Evolutionary conservation across 2,329 filamentous ascomycete genomes (phyloP).

Genomic region (Grosmannia huntii): DNA sequence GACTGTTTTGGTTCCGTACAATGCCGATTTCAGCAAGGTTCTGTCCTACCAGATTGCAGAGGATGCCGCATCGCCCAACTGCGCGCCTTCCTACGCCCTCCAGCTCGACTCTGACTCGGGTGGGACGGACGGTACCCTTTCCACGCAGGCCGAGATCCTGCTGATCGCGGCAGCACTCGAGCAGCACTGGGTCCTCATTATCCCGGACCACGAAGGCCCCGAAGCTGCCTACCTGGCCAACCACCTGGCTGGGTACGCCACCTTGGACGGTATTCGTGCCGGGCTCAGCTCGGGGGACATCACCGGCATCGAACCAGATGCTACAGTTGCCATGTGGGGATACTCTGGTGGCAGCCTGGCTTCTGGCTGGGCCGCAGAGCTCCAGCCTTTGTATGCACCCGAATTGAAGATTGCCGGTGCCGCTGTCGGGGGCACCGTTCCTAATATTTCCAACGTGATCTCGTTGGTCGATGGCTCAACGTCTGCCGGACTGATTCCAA

Average conservation of each 20-base stretch:
- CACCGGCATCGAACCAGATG: slow-evolving; percentile 11
- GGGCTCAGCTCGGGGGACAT: slow-evolving; percentile 12
- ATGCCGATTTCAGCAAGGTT: slow-evolving; percentile 7
- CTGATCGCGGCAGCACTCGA: slow-evolving; percentile 22
- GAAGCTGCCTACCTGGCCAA: slow-evolving; percentile 27
- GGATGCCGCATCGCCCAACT: slow-evolving; percentile 24
- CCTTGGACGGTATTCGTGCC: no score
- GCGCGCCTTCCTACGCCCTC: slow-evolving; percentile 22
- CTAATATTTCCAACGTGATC: slow-evolving; percentile 26
- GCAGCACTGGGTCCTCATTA: slow-evolving; percentile 29
- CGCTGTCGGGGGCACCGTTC: slow-evolving; percentile 29
- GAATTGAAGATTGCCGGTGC: slow-evolving; percentile 23
- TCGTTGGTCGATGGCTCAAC: slow-evolving; percentile 19
- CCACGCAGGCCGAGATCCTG: slow-evolving; percentile 12
- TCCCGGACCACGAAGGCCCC: slow-evolving; percentile 31
- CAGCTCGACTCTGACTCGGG: slow-evolving; percentile 8
- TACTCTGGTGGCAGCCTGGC: slow-evolving; percentile 37
- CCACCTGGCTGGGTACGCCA: slow-evolving; percentile 25
- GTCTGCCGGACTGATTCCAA: slow-evolving; percentile 15
- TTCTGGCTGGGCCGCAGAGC: slow-evolving; percentile 31
- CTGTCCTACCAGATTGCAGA: slow-evolving; percentile 28
- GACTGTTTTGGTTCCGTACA: slow-evolving; percentile 2
- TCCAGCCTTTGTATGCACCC: slow-evolving; percentile 32
- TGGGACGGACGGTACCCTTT: not conserved
- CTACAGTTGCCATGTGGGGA: slow-evolving; percentile 33